Percentiles rank a stretch among this genome's conserved stretches.
Conservation (phyloP, 2,329 filamentous ascomycete species). For the Xylaria sp. region DNA sequence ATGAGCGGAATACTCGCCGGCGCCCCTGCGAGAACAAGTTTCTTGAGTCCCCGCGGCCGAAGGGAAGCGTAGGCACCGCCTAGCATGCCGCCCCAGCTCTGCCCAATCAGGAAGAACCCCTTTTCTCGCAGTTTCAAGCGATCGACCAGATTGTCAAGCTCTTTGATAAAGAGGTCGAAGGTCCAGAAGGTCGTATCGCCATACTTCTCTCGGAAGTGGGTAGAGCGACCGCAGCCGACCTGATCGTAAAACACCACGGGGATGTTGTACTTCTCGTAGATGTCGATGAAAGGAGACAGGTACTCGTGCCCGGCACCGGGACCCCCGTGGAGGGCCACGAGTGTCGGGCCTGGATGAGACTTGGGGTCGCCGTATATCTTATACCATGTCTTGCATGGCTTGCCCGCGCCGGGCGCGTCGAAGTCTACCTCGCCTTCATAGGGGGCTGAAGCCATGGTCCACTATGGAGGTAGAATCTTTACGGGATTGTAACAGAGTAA, state of each 20-base stretch:
- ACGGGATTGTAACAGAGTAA: neutral
- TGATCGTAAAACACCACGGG: constrained; percentile 50
- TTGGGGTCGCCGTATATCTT: constrained; percentile 11
- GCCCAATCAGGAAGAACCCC: constrained; percentile 4
- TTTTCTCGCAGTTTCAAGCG: constrained; percentile 2
- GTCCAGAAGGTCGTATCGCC: neutral
- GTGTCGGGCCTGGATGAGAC: constrained; percentile 51
- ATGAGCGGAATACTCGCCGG: constrained; percentile 23
- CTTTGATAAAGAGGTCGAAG: neutral
- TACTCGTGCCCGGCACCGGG: constrained; percentile 64
- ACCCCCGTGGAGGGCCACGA: constrained; percentile 33
- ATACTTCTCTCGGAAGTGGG: constrained; percentile 9
- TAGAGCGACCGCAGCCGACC: constrained; percentile 17
- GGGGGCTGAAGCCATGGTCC: neutral
- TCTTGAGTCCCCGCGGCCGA: constrained; percentile 2
- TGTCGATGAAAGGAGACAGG: constrained; percentile 69
- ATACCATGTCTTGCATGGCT: neutral
- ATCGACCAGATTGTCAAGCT: constrained; percentile 9
- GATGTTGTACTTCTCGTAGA: constrained; percentile 52
- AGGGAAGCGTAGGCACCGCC: constrained; percentile 17
- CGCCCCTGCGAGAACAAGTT: constrained; percentile 12
- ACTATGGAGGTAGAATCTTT: neutral
- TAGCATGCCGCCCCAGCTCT: constrained; percentile 23
- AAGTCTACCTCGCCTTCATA: neutral
- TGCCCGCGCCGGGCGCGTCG: neutral